Base-by-base conservation (phyloP, 2,329 filamentous ascomycete species). In the Aspergillus quadricinctus region DNA sequence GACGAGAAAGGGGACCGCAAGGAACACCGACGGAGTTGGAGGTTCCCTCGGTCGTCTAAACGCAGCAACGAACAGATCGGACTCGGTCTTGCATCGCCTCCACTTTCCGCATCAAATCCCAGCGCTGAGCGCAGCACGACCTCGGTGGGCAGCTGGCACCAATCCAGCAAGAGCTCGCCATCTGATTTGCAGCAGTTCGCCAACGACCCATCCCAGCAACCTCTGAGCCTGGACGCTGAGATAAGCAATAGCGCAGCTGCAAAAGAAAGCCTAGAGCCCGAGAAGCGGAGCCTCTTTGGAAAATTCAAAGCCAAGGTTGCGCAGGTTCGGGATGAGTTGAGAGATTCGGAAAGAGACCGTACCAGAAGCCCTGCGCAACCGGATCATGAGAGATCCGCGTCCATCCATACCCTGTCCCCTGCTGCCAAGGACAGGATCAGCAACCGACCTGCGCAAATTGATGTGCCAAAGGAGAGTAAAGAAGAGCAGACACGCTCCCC, bases 11-110 rank as follows among this genome's bases (percentile, higher is more conserved):
- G 73, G 46, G 78, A 84, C 14, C 86, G 88, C 53, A 86, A 83
- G 64, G 86, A 89, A 53, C 89, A 86, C 72, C 88, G 87, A 66
- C 84, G 82, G 56, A 85, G 88, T 28, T 90, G 91, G 78, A 80
- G 92, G 52, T 88, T 90, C 19, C 86, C 86, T 21, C 81, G 74
- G 3, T 70, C 75, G 1, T 62, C 72, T 2, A 77, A 81, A 54
- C 85, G 82, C 58, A 83, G 87, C 35, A 85, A 86, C 35, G 72
- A 80, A 48, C 74, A 80, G 10, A 70, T 78, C 25, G 77, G 63
- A 48, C 73, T 64, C 66, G 76, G 56, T 63, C 76, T 64, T 58
- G 74, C 55, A 55, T 82, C 61, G 69, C 78, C 57, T 70, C 81
- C 53, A 74, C 81, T 53, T 69, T 76, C 87, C n/a, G 87, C 86